Evolutionary conservation across 345 rosid genomes (phyloP).

Genomic region (Luvunga scandens): DNA sequence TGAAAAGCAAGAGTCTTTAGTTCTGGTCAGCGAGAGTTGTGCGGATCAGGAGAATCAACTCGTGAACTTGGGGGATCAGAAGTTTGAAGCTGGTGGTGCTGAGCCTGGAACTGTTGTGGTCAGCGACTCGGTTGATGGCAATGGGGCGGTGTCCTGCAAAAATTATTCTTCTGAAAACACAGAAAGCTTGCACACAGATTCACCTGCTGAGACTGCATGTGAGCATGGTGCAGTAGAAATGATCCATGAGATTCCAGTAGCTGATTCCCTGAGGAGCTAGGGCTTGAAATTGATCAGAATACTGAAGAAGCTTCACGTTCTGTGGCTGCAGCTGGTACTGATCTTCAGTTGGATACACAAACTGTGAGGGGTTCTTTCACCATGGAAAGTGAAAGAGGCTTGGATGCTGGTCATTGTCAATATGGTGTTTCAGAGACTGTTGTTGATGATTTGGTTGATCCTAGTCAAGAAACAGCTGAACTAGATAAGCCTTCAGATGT

Average conservation of each 20-base stretch:
- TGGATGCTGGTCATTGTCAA: slow-evolving; percentile 18
- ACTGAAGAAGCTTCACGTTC: neutral
- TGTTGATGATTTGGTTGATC: slow-evolving; percentile 22
- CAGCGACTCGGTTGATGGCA: neutral
- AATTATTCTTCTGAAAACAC: neutral
- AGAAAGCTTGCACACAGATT: neutral
- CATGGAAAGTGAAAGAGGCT: slow-evolving; percentile 24
- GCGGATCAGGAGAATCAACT: slow-evolving; percentile 20
- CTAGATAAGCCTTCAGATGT: slow-evolving; percentile 23
- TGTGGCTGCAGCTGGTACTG: neutral
- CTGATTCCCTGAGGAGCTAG: neutral
- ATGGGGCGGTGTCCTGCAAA: neutral
- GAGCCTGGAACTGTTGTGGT: neutral
- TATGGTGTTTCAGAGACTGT: slow-evolving; percentile 22
- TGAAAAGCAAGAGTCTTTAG: neutral
- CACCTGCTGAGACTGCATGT: neutral
- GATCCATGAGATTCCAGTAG: slow-evolving; percentile 15
- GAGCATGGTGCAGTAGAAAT: neutral
- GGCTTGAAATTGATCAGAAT: slow-evolving; percentile 2
- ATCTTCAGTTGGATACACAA: slow-evolving; percentile 21
- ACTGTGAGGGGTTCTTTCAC: slow-evolving; percentile 20
- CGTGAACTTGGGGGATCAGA: slow-evolving; percentile 9
- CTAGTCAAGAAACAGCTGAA: slow-evolving; percentile 31
- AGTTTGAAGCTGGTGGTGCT: slow-evolving; percentile 3
- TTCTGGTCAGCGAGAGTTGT: slow-evolving; percentile 3